Evolutionary conservation across 2,329 filamentous ascomycete genomes (phyloP).

Genomic region (Boeremia lycopersici): DNA sequence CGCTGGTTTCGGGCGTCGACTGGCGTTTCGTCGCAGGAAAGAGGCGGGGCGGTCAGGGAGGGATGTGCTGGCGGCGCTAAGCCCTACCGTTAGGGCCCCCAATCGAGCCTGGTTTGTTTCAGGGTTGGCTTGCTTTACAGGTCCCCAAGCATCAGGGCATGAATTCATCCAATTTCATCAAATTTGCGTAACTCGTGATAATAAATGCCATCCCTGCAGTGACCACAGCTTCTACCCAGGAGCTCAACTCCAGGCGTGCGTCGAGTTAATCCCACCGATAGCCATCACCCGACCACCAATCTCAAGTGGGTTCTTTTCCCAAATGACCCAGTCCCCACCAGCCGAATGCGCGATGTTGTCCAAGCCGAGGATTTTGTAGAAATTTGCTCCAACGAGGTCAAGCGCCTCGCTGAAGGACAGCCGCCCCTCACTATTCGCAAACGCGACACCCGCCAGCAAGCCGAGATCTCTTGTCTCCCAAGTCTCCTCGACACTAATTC

Average conservation of each 20-base stretch:
- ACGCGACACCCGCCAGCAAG: slow-evolving; percentile 65
- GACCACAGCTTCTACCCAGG: background rate
- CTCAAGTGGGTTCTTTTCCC: slow-evolving; percentile 67
- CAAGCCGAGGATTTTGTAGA: slow-evolving; percentile 64
- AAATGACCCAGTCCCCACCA: slow-evolving; percentile 63
- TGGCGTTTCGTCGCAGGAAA: slow-evolving; percentile 12
- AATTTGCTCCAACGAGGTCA: slow-evolving; percentile 62
- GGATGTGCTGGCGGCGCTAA: slow-evolving; percentile 14
- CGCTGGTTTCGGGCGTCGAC: slow-evolving; percentile 10
- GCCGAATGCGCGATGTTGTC: slow-evolving; percentile 28
- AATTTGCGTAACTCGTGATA: background rate
- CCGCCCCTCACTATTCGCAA: slow-evolving; percentile 61
- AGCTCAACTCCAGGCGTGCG: slow-evolving; percentile 16
- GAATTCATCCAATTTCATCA: slow-evolving; percentile 4
- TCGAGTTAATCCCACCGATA: slow-evolving; percentile 12
- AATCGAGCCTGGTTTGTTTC: slow-evolving; percentile 11
- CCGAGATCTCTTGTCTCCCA: slow-evolving; percentile 67
- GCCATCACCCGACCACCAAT: slow-evolving; percentile 60
- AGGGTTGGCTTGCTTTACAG: slow-evolving; percentile 2
- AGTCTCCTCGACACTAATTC: slow-evolving; percentile 65
- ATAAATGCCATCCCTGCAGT: background rate
- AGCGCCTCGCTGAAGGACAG: slow-evolving; percentile 62
- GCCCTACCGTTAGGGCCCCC: slow-evolving; percentile 8
- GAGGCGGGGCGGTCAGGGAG: slow-evolving; percentile 5
- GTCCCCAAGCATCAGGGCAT: slow-evolving; percentile 6